Percentiles rank a stretch among this genome's conserved stretches.
phyloP scores from a whole-genome alignment of 768 basidiomycete species.

The Fibroporia radiculosa region DNA sequence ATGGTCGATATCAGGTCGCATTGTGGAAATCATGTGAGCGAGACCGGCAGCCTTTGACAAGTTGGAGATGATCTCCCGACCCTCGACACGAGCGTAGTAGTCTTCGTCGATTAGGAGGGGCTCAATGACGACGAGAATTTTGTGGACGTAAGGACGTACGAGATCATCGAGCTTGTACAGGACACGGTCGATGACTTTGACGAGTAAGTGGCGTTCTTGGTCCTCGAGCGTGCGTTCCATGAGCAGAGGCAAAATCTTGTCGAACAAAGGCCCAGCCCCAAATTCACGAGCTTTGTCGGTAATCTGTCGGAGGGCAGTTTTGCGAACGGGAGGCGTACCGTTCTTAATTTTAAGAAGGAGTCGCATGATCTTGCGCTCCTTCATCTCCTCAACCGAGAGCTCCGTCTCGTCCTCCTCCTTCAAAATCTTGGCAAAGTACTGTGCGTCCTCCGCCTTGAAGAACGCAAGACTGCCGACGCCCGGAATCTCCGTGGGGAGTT shows the following conservation, averaged over 20 bases:
- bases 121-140: conserved; percentile 99
- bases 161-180: conserved; percentile 99
- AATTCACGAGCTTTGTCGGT: conserved; percentile 99
- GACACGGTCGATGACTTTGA: conserved; percentile 98
- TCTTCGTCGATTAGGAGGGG: conserved; percentile 98
- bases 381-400: conserved; percentile 94
- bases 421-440: conserved; percentile 94
- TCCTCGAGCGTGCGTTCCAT: conserved; percentile 98
- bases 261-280: conserved; percentile 95
- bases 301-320: conserved; percentile 95
- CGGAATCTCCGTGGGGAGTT: conserved; percentile 94
- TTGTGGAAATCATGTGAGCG: conserved; percentile 99
- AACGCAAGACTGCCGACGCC: conserved; percentile 96
- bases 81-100: conserved; percentile 93
- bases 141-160: conserved; percentile 98
- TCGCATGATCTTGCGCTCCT: conserved; percentile 99
- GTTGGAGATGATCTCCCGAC: conserved; percentile 98
- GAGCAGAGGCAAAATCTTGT: conserved; percentile 95
- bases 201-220: conserved; percentile 94
- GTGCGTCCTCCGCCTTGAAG: conserved; percentile 97
- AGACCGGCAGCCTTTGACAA: conserved; percentile 97
- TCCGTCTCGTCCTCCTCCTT: conserved; percentile 94
- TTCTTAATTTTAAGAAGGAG: conserved; percentile 98
- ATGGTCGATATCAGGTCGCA: conserved; percentile 99
- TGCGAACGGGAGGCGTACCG: conserved; percentile 96